Evolutionary conservation across 2,329 filamentous ascomycete species (phyloP).

Genomic region (Epichloe glyceriae): DNA sequence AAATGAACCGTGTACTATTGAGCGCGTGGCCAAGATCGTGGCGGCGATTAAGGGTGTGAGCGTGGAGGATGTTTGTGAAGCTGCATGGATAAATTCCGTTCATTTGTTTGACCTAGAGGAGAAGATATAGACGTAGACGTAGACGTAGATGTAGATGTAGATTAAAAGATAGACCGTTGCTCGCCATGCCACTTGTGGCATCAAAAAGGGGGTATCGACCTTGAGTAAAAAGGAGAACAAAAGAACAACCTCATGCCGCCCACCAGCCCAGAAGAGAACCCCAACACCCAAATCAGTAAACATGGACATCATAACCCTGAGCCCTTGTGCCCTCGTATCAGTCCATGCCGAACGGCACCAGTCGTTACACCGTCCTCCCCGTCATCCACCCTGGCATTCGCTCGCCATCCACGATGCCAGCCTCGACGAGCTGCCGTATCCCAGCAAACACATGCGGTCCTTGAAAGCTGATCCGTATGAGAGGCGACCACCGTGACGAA

Average conservation of each 20-base stretch:
- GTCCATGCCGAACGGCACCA: constrained; percentile 54
- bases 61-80: constrained; percentile 74
- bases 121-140: constrained; percentile 1
- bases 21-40: constrained; percentile 76
- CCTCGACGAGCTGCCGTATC: constrained; percentile 63
- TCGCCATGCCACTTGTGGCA: constrained; percentile 1
- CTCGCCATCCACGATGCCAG: constrained; percentile 60
- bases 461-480: constrained; percentile 52
- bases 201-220: constrained; percentile 17
- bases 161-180: not conserved
- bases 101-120: constrained; percentile 59
- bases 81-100: constrained; percentile 71
- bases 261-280: constrained; percentile 1
- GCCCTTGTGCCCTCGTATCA: constrained; percentile 46
- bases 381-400: constrained; percentile 86
- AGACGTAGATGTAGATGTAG: not conserved
- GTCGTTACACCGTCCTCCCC: constrained; percentile 67
- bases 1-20: constrained; percentile 84
- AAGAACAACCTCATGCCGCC: constrained; percentile 8
- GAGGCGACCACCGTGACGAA: constrained; percentile 19
- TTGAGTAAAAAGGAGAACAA: not conserved
- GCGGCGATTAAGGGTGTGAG: constrained; percentile 71
- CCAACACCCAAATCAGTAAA: constrained; percentile 3
- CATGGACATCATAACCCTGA: constrained; percentile 31
- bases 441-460: constrained; percentile 73